phyloP scores from a whole-genome alignment of 148 eudicot genomes.

The Fagopyrum esculentum region DNA sequence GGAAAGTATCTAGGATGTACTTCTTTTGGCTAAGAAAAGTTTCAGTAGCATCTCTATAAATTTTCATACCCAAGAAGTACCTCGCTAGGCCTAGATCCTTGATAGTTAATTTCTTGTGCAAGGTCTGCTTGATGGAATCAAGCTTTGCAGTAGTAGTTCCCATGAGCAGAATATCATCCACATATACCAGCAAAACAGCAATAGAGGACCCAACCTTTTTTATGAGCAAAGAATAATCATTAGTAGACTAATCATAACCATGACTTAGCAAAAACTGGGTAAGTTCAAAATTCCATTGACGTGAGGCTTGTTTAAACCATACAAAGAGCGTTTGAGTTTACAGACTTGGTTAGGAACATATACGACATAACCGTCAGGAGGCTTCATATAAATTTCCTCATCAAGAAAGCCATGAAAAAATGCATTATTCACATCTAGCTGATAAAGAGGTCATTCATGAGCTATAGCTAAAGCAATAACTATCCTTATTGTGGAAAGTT shows the following conservation, averaged over 20 bases:
- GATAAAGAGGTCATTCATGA: not conserved
- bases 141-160: no score
- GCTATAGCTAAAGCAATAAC: not conserved
- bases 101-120: no score
- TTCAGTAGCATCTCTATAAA: no score
- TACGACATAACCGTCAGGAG: not conserved
- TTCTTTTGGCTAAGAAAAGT: no score
- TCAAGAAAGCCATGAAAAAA: not conserved
- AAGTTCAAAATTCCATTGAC: not conserved
- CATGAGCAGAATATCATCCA: not conserved
- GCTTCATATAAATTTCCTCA: not conserved
- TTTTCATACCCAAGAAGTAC: no score
- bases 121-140: no score
- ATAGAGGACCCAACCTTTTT: not conserved
- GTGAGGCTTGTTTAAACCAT: not conserved
- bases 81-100: no score
- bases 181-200: not conserved
- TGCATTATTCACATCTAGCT: no score
- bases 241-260: not conserved
- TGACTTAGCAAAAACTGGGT: not conserved
- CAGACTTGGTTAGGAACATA: not conserved
- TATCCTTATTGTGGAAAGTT: not conserved
- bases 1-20: no score
- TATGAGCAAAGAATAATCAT: not conserved
- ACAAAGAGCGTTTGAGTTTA: not conserved